Percentiles rank a stretch among this genome's conserved stretches.
These are phyloP conservation scores for Prunus yedoensis DNA, from an alignment of 331 rosid species.

Conservation along the genomic window DNA sequence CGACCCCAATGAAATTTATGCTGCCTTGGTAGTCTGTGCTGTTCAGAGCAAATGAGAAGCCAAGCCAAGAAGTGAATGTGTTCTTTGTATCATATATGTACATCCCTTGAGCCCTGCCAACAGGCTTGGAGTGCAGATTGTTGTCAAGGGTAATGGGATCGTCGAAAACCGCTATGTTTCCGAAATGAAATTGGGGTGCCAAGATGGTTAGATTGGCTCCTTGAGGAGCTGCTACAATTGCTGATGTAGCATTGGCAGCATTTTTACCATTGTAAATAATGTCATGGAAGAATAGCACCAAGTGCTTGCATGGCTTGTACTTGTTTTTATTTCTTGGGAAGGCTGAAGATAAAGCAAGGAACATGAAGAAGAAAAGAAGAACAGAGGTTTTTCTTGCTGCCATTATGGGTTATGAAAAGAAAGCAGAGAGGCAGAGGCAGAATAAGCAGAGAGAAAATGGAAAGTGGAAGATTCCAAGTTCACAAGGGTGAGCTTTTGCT, in stretches of 20 bases:
- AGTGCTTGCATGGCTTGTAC: slow-evolving; percentile 48
- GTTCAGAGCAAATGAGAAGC: slow-evolving; percentile 59
- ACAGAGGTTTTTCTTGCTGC: slow-evolving; percentile 17
- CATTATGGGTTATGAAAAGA: slow-evolving; percentile 21
- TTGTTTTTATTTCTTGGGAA: slow-evolving; percentile 19
- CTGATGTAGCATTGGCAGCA: slow-evolving; percentile 56
- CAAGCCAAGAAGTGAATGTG: slow-evolving; percentile 68
- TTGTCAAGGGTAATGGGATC: slow-evolving; percentile 71
- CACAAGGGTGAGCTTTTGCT: not conserved
- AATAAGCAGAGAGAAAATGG: not conserved
- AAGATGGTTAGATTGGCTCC: slow-evolving; percentile 58
- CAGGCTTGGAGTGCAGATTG: slow-evolving; percentile 53
- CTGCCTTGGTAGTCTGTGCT: slow-evolving; percentile 47
- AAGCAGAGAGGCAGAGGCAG: too few relatives aligned
- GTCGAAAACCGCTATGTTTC: slow-evolving; percentile 58
- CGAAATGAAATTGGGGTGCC: slow-evolving; percentile 49
- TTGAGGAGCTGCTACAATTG: slow-evolving; percentile 68
- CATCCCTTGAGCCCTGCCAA: slow-evolving; percentile 74
- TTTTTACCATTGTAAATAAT: slow-evolving; percentile 58
- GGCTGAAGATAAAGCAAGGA: slow-evolving; percentile 26
- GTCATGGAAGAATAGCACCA: slow-evolving; percentile 60
- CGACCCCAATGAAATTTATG: slow-evolving; percentile 59
- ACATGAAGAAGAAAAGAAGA: slow-evolving; percentile 23
- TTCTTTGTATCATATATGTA: slow-evolving; percentile 64
- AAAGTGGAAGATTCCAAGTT: not conserved